Evolutionary conservation across 768 basidiomycete species (phyloP).

Genomic region (Boletus subcaerulescens): DNA sequence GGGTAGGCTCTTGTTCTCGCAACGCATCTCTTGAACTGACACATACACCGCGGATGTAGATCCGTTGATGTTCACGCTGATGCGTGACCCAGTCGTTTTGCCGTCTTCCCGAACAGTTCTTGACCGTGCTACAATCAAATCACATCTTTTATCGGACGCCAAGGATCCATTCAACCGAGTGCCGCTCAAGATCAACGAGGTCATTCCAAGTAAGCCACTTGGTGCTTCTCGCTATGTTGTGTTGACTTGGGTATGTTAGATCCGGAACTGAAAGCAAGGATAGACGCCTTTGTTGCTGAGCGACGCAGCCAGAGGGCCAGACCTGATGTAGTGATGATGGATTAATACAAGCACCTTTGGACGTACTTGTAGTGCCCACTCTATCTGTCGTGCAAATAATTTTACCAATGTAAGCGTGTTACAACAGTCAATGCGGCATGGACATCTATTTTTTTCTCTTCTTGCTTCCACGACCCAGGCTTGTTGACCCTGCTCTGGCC

Average conservation of each 20-base stretch:
- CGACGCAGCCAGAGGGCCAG: slow-evolving; percentile 40
- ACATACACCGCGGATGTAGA: slow-evolving; percentile 43
- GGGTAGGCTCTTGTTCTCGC: slow-evolving; percentile 47
- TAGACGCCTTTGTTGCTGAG: slow-evolving; percentile 67
- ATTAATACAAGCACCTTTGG: slow-evolving; percentile 7
- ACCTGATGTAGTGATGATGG: slow-evolving; percentile 23
- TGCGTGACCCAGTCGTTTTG: slow-evolving; percentile 92
- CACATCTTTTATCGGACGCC: slow-evolving; percentile 85
- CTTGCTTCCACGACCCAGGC: slow-evolving; percentile 27
- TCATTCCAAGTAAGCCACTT: slow-evolving; percentile 61
- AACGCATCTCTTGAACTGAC: neutral
- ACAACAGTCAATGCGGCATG: neutral
- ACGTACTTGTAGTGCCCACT: slow-evolving; percentile 2
- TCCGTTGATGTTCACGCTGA: slow-evolving; percentile 86
- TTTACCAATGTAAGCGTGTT: neutral
- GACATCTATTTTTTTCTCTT: slow-evolving; percentile 32
- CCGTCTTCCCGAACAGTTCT: slow-evolving; percentile 78
- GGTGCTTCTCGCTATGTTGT: neutral
- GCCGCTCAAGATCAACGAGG: slow-evolving; percentile 76
- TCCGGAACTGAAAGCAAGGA: slow-evolving; percentile 66
- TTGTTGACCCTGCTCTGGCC: slow-evolving; percentile 24
- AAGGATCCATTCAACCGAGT: slow-evolving; percentile 95
- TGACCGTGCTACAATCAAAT: slow-evolving; percentile 92
- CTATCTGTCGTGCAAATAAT: slow-evolving; percentile 5
- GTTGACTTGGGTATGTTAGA: slow-evolving; percentile 39